phyloP scores from a whole-genome alignment of 1,139 yeast genomes.

The Schizosaccharomyces versatilis region DNA sequence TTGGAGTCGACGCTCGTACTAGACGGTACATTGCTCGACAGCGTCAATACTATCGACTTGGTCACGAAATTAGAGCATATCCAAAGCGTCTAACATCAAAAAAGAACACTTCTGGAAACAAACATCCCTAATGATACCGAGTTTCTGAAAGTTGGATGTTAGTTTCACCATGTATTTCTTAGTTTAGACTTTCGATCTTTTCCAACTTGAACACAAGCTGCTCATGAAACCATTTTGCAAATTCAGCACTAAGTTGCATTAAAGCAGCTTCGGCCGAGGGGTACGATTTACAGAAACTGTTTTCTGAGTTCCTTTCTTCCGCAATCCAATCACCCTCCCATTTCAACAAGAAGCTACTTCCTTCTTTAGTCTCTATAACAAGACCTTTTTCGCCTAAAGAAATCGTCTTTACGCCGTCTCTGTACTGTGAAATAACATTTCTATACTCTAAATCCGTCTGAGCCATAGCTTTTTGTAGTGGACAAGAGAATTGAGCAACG shows the following conservation, averaged over 20 bases:
- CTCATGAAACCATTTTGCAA: background rate
- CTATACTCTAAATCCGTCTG: background rate
- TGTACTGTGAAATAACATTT: background rate
- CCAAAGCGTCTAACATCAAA: too few relatives aligned
- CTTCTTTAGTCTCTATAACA: background rate
- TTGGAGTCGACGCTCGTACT: background rate
- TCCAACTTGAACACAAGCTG: background rate
- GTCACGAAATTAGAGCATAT: background rate
- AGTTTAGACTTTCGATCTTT: too few relatives aligned
- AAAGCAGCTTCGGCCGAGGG: background rate
- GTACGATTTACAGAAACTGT: background rate
- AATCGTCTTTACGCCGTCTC: background rate
- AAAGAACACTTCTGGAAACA: too few relatives aligned
- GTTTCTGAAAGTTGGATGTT: too few relatives aligned
- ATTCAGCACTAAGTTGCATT: background rate
- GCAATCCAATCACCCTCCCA: conserved; percentile 1
- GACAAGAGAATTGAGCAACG: too few relatives aligned
- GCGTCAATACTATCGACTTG: background rate
- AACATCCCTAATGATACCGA: too few relatives aligned
- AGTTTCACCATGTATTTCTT: too few relatives aligned
- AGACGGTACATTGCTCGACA: background rate
- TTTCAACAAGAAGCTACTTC: background rate
- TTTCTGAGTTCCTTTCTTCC: background rate
- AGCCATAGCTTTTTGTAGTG: too few relatives aligned
- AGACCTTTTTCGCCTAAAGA: background rate